Evolutionary conservation across 2,329 filamentous ascomycete genomes (phyloP), one percentile per base, ranked within the genome.

Genomic region (Tolypocladium endophyticum): DNA sequence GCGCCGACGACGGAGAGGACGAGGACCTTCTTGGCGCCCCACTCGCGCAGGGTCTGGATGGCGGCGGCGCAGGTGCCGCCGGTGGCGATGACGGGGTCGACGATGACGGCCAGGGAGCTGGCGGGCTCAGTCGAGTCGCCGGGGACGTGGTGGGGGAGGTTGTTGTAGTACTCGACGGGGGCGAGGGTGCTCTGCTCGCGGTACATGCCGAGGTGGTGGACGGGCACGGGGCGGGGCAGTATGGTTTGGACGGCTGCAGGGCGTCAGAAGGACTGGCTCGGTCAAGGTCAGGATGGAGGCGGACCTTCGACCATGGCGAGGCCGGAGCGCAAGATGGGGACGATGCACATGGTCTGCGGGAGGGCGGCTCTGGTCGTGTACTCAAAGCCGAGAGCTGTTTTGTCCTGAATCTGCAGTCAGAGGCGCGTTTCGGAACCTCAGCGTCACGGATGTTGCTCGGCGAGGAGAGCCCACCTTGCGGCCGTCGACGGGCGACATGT

Each of bases 161-260:
- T 96, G 80, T 97, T 97, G 83, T 97, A 97, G 82, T 97, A 96
- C 76, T 96, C 92, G 61, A 97, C 92, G 3, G 92, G 91, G 68
- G 91, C 86, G 60, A 97, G 86, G 53, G 90, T 93, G 60, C 85
- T 85, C 61, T 89, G 90, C 72, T 97, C 92, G 70, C 92, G 90
- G 81, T 93, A 97, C 70, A 97, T 87, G 65, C 94, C 93, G 9
- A 97, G 87, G 73, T 97, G 93, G 77, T 97, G 92, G 64, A 97
- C 84, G 8, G 92, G 87, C 38, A 93, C 89, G 18, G 90, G 83
- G 43, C 75, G 71, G 23, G 93, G 92, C 61, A 97, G 90, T 68
- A 97, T 81, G 35, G 86, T 87, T 77, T 93, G 87, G 52, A 96
- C 78, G 33, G 91, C 89, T 89, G 66, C 8, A 18, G 5, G 28